Base-by-base conservation (phyloP, 352 stramenopile species). In the Phytophthora fragariaefolia region DNA sequence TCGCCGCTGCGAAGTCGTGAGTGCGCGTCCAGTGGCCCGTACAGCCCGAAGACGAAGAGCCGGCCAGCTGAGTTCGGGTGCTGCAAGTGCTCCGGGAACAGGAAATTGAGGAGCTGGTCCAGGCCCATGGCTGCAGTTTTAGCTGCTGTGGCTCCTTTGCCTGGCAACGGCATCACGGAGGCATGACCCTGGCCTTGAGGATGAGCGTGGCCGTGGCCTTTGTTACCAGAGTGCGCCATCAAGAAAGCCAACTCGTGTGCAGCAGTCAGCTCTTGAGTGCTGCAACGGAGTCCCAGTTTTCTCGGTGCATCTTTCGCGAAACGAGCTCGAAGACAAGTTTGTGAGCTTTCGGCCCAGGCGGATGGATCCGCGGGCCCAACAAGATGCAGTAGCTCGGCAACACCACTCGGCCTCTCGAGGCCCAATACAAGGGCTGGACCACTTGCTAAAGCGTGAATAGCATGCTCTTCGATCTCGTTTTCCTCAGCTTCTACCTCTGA, bases 21-120 rank as follows among this genome's bases (percentile, higher is more conserved):
- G 22, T 87, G 72, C 20, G 40, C 53, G 60, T 93, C 83, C 28
- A 95, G 73, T 6, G 89, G 89, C 6, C 87, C 89, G 54, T 96
- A 96, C 9, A 94, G 65, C 2, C 71, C 84, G 60, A 95, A 95
- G 10, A 92, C 89, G 54, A 93, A 92, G 7, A 96, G 63, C 6
- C 89, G 67, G 15, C 89, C 89, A 0, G 81, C 86, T 10, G 87
- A 94, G 40, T 91, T 87, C 7, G 89, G 76, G 60, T 96, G 89
- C 43, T 93, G 81, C 30, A 95, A 48, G 60, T 90, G 73, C 27
- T 73, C 38, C 4, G 89, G 89, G 66, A 96, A 96, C 36, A 95
- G 63, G 57, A 95, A 96, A 15, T 69, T 68, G 34, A 93, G 71
- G 13, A 96, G 61, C 52, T 90, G 77, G 12, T 82, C 68, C 15